These are phyloP conservation scores for Plantago major DNA, from an alignment of 257 asterid genomes.

Conservation along the genomic window DNA sequence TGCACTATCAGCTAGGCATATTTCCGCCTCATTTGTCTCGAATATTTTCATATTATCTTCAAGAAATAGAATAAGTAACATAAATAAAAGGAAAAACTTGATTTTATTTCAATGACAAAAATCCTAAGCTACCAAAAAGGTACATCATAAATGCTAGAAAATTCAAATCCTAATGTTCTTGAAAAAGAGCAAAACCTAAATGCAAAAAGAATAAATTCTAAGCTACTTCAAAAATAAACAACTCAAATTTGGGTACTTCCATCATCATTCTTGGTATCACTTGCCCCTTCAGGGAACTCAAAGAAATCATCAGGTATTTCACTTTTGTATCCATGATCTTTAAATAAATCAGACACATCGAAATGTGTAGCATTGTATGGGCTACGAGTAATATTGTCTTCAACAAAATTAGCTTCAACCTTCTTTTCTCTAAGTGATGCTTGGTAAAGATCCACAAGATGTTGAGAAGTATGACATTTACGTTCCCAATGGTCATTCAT, in stretches of 20 bases:
- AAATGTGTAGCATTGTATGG: neutral
- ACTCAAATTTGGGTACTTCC: neutral
- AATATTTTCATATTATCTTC: no score
- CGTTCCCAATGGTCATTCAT: neutral
- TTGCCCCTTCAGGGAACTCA: no score
- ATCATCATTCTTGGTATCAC: no score
- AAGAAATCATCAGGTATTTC: no score
- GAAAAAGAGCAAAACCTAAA: neutral
- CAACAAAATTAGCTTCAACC: neutral
- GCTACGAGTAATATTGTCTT: neutral
- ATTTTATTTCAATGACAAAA: no score
- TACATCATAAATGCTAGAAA: no score
- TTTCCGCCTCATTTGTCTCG: no score
- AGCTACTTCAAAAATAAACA: neutral
- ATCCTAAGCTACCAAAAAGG: no score
- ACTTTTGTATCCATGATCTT: neutral
- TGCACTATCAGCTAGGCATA: no score
- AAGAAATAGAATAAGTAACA: no score
- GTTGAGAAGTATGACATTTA: neutral
- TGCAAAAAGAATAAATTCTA: neutral
- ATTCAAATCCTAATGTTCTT: no score
- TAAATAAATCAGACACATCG: neutral
- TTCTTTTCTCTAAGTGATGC: neutral
- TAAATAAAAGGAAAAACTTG: no score
- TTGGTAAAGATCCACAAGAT: neutral